Percentiles rank a stretch among this genome's conserved stretches.
phyloP scores from a whole-genome alignment of 176 grass and related monocot genomes.

The Alloteropsis semialata region DNA sequence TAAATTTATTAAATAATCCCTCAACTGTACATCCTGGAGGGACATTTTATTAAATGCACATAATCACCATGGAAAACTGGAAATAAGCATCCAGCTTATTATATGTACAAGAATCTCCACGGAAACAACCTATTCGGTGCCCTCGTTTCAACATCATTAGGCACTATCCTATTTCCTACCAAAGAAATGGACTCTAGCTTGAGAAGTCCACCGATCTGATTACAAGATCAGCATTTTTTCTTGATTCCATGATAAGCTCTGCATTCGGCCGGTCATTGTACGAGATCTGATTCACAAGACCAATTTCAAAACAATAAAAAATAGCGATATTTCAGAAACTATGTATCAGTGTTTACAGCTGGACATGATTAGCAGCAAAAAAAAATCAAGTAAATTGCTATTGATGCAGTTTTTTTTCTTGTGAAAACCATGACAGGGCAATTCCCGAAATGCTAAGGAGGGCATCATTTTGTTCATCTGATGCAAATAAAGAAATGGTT shows the following conservation, averaged over 20 bases:
- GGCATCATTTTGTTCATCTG: neutral
- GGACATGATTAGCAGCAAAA: neutral
- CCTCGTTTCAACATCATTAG: constrained; percentile 3
- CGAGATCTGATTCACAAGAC: constrained; percentile 52
- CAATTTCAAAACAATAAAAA: neutral
- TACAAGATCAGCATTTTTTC: constrained; percentile 74
- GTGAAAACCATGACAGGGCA: neutral
- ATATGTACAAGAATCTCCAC: constrained; percentile 7
- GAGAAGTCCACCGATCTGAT: constrained; percentile 69
- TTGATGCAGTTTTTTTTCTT: neutral
- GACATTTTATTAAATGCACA: constrained; percentile 39
- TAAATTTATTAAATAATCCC: neutral
- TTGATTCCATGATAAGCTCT: constrained; percentile 76
- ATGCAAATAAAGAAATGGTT: neutral
- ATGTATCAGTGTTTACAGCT: neutral
- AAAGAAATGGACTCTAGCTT: constrained; percentile 9
- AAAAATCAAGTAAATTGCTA: neutral
- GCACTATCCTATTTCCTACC: neutral
- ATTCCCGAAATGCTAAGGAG: neutral
- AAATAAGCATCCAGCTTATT: neutral
- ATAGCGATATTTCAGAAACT: neutral
- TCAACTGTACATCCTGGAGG: neutral
- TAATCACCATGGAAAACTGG: neutral
- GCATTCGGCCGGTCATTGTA: constrained; percentile 93
- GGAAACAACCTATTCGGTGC: neutral